phyloP scores from a whole-genome alignment of 805 yeast species.

The Ogataea dorogensis region DNA sequence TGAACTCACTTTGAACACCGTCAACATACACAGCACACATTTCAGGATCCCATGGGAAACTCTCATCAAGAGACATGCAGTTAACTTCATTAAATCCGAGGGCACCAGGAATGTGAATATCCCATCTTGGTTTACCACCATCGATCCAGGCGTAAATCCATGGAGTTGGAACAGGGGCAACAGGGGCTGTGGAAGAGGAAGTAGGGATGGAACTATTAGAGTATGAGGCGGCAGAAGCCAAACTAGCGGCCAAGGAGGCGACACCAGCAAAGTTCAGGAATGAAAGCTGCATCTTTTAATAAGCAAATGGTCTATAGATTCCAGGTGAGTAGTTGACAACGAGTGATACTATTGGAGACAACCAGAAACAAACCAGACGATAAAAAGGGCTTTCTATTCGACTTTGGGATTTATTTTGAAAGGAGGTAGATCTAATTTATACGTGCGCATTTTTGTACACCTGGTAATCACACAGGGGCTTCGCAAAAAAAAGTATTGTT shows the following conservation, averaged over 20 bases:
- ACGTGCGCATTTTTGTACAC: not conserved
- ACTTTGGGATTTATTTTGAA: not conserved
- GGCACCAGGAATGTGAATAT: conserved; percentile 20
- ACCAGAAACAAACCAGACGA: conserved; percentile 5
- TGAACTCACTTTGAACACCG: conserved; percentile 9
- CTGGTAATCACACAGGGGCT: not conserved
- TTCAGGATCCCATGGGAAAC: conserved; percentile 18
- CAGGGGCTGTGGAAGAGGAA: conserved; percentile 8
- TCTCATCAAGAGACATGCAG: conserved; percentile 21
- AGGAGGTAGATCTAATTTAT: conserved; percentile 1
- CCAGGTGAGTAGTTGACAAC: conserved; percentile 13
- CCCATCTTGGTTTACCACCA: conserved; percentile 22
- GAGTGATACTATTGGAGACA: conserved; percentile 15
- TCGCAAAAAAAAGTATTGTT: not conserved
- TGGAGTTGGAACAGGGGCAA: conserved; percentile 20
- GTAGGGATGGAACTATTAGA: conserved; percentile 22
- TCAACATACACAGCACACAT: conserved; percentile 7
- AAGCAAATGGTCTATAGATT: conserved; percentile 2
- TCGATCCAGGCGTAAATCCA: conserved; percentile 16
- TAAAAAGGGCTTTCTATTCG: conserved; percentile 8
- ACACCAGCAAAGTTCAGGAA: conserved; percentile 19
- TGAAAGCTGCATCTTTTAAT: conserved; percentile 20
- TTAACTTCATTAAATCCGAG: conserved; percentile 14
- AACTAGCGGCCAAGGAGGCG: conserved; percentile 15
- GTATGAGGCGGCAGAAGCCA: conserved; percentile 20